Conservation (phyloP, 371 early-diverging fungal species). For the Actinomucor elegans region DNA sequence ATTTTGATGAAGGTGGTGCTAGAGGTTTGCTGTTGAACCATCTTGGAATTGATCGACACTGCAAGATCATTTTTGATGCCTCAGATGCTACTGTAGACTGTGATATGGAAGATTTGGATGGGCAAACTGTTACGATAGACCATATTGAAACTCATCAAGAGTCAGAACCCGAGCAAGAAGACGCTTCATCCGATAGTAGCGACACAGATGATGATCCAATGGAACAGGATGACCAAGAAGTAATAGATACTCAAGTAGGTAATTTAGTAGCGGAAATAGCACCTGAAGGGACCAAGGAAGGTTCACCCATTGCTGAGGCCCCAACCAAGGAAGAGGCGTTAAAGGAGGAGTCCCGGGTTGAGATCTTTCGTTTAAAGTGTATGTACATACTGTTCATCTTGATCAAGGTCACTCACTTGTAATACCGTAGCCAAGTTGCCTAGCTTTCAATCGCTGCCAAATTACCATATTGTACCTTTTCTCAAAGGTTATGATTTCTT, state of each 20-base stretch:
- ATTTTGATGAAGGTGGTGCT: constrained; percentile 98
- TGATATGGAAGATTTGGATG: constrained; percentile 28
- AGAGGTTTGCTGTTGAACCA: constrained; percentile 90
- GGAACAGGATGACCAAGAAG: not conserved
- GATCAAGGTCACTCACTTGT: not conserved
- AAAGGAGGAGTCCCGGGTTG: constrained; percentile 12
- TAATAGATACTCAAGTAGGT: not conserved
- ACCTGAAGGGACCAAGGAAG: not conserved
- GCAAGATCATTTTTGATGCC: constrained; percentile 94
- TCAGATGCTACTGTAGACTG: constrained; percentile 68
- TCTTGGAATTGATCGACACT: constrained; percentile 73
- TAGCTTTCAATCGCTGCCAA: constrained; percentile 40
- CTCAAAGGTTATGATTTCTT: constrained; percentile 63
- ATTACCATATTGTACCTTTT: constrained; percentile 67
- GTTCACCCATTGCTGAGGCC: not conserved
- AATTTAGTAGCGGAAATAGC: not conserved
- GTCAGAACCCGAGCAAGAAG: constrained; percentile 5
- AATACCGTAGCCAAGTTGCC: constrained; percentile 51
- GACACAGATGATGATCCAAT: not conserved
- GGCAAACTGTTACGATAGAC: constrained; percentile 19
- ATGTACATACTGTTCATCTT: too few species aligned
- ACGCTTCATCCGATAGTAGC: too few species aligned
- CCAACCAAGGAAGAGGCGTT: not conserved
- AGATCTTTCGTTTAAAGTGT: constrained; percentile 30
- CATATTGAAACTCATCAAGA: not conserved